phyloP scores from a whole-genome alignment of 345 rosid genomes.

The Eucalyptus pumila region DNA sequence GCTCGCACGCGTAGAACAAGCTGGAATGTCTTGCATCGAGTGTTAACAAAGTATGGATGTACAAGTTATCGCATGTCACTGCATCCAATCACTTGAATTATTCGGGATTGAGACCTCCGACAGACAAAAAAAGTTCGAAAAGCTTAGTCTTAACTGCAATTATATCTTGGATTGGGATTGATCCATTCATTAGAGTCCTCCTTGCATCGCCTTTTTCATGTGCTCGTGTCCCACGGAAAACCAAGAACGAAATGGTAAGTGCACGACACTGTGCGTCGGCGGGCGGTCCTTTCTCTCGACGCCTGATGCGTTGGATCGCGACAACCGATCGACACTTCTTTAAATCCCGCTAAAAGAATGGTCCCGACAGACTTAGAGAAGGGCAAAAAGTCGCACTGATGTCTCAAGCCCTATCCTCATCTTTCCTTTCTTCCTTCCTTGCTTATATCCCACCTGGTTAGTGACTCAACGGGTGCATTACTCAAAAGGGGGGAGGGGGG shows the following conservation, averaged over 20 bases:
- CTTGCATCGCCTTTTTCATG: neutral
- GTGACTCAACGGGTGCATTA: neutral
- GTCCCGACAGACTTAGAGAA: neutral
- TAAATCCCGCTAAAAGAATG: neutral
- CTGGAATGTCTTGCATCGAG: neutral
- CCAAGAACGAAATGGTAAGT: neutral
- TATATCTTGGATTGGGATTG: neutral
- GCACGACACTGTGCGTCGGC: neutral
- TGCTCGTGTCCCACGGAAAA: neutral
- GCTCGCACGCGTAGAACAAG: neutral
- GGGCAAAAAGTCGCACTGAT: neutral
- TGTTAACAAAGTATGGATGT: neutral
- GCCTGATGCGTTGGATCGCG: neutral
- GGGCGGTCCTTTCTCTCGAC: neutral
- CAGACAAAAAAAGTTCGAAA: neutral
- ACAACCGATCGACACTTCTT: neutral
- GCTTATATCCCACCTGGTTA: neutral
- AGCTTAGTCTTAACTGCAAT: neutral
- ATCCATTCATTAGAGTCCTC: neutral
- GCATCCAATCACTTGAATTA: neutral
- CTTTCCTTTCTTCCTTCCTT: neutral
- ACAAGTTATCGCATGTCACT: neutral
- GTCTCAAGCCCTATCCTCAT: neutral
- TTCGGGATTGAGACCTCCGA: neutral
- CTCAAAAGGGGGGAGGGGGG: neutral